Evolutionary conservation across 2,329 filamentous ascomycete species (phyloP).

Genomic region (Chaetomium olivaceum): DNA sequence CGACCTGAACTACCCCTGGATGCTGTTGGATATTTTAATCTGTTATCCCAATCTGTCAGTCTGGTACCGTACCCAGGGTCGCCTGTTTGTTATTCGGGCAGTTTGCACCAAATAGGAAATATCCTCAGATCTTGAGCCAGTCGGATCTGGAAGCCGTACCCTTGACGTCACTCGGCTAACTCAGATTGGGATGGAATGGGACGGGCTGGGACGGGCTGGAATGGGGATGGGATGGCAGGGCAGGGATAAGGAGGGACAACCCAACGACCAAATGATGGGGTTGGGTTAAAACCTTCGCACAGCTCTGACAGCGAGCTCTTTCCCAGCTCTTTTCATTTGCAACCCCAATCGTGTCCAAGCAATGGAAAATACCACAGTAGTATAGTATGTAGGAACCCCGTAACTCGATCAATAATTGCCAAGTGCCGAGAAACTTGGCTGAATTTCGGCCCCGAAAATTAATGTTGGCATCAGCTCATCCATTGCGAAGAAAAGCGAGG

Average conservation of each 20-base stretch:
- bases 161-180: slow-evolving; percentile 6
- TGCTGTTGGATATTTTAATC: not conserved
- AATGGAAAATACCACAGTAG: no score
- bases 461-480: slow-evolving; percentile 7
- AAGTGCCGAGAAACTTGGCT: slow-evolving; percentile 26
- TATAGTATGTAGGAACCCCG: no score
- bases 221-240: not conserved
- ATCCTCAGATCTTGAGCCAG: not conserved
- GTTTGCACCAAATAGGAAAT: not conserved
- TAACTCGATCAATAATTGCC: slow-evolving; percentile 7
- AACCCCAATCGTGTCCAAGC: not conserved
- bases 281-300: not conserved
- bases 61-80: slow-evolving; percentile 3
- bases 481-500: not conserved
- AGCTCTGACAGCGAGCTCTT: not conserved
- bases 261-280: not conserved
- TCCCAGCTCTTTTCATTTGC: not conserved
- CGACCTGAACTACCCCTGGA: not conserved
- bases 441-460: not conserved
- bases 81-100: not conserved
- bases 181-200: not conserved
- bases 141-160: not conserved
- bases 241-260: not conserved
- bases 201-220: no score
- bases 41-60: not conserved